Evolutionary conservation across 495 filamentous ascomycete genomes (phyloP).

Genomic region (Aspergillus funiculosus): DNA sequence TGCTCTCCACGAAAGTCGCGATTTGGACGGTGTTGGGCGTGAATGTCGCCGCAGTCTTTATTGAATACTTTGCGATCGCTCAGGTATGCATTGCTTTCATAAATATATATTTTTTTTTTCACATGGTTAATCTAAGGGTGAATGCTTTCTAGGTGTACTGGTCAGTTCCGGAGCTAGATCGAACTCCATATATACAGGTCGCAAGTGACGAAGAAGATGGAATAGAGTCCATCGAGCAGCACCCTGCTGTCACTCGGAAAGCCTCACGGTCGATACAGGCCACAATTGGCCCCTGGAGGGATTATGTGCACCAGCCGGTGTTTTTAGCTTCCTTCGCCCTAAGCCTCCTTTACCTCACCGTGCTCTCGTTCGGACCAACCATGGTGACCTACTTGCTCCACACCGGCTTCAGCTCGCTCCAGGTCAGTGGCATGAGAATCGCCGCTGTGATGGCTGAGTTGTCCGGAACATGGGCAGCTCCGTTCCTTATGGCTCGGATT

Average conservation of each 20-base stretch:
- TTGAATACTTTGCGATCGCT: constrained; percentile 57
- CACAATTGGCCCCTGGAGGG: constrained; percentile 26
- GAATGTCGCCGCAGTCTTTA: constrained; percentile 35
- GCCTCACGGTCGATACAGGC: constrained; percentile 11
- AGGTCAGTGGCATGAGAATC: constrained; percentile 49
- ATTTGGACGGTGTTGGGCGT: constrained; percentile 43
- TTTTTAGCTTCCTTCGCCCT: constrained; percentile 52
- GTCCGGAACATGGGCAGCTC: constrained; percentile 45
- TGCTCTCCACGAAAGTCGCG: constrained; percentile 41
- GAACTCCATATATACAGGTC: neutral
- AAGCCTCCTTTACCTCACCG: constrained; percentile 54
- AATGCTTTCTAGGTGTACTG: constrained; percentile 31
- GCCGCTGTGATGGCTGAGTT: constrained; percentile 49
- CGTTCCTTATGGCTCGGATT: constrained; percentile 47
- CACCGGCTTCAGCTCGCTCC: constrained; percentile 46
- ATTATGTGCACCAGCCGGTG: constrained; percentile 37
- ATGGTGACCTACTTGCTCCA: constrained; percentile 58
- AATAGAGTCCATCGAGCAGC: neutral
- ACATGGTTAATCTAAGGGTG: neutral
- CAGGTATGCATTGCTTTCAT: constrained; percentile 36
- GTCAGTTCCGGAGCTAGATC: constrained; percentile 34
- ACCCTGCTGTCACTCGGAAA: neutral
- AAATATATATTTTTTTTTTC: neutral
- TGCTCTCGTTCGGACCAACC: constrained; percentile 51
- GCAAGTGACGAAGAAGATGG: neutral